Evolutionary conservation across 305 asterid genomes (phyloP).

Genomic region (Solanum chacoense): DNA sequence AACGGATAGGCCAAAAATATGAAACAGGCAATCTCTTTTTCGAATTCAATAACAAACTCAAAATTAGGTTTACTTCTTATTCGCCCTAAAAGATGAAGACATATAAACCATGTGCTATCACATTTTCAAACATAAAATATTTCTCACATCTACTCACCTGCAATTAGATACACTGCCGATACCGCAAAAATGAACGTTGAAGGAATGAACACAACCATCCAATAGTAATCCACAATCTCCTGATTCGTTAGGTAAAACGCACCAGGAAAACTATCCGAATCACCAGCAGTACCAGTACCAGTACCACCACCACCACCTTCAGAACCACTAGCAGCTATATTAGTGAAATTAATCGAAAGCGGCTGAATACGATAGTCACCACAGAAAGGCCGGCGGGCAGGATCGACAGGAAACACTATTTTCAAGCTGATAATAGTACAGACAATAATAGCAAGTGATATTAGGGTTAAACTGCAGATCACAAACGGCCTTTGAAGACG

Average conservation of each 20-base stretch:
- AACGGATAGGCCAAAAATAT: no score
- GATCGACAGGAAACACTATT: conserved; percentile 60
- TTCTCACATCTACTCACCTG: conserved; percentile 31
- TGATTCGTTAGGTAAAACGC: conserved; percentile 83
- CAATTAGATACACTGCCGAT: conserved; percentile 50
- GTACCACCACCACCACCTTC: conserved; percentile 2
- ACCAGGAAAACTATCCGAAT: conserved; percentile 53
- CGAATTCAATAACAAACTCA: background rate
- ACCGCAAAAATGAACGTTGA: conserved; percentile 43
- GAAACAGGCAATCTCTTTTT: background rate
- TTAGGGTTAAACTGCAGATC: conserved; percentile 20
- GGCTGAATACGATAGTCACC: conserved; percentile 75
- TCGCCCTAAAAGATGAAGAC: background rate
- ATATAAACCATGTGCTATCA: background rate
- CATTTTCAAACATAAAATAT: background rate
- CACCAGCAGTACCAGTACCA: conserved; percentile 17
- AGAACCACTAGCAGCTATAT: conserved; percentile 10
- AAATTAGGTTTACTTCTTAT: background rate
- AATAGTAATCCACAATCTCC: conserved; percentile 85
- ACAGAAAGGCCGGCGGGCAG: conserved; percentile 71
- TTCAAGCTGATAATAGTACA: conserved; percentile 55
- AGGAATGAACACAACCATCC: conserved; percentile 91
- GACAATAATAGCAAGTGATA: conserved; percentile 37
- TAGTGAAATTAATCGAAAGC: conserved; percentile 48
- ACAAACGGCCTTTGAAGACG: conserved; percentile 52